phyloP scores from a whole-genome alignment of 2,329 filamentous ascomycete genomes.

The Fusarium papillatum region DNA sequence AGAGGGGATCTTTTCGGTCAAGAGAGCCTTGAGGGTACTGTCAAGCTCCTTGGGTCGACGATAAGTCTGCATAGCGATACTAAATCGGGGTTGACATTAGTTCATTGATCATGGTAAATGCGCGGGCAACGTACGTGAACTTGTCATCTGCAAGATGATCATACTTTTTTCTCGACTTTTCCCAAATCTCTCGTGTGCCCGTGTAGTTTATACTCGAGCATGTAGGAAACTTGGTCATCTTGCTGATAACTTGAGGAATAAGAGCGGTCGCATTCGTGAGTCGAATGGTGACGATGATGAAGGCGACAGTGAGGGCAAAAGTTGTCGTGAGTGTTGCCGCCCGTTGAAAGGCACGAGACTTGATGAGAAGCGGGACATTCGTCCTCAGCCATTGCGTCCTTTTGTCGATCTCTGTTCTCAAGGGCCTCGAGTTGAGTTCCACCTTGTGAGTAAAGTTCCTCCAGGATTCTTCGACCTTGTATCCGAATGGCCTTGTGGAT shows the following conservation, averaged over 20 bases:
- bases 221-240: conserved; percentile 30
- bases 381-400: neutral
- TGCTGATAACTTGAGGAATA: conserved; percentile 31
- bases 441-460: neutral
- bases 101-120: neutral
- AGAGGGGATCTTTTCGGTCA: conserved; percentile 49
- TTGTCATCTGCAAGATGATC: conserved; percentile 44
- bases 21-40: conserved; percentile 45
- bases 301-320: conserved; percentile 20
- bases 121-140: conserved; percentile 44
- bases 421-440: neutral
- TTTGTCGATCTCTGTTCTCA: conserved; percentile 14
- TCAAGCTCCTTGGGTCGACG: conserved; percentile 52
- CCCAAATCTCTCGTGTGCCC: conserved; percentile 35
- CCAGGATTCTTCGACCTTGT: neutral
- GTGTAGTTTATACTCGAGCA: conserved; percentile 33
- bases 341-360: conserved; percentile 36
- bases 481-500: neutral
- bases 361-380: conserved; percentile 20
- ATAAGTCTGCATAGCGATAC: conserved; percentile 55
- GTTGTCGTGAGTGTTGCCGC: conserved; percentile 17
- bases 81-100: conserved; percentile 23
- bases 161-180: conserved; percentile 41
- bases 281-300: conserved; percentile 31
- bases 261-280: conserved; percentile 34